Percentiles rank a stretch among this genome's conserved stretches.
phyloP scores from a whole-genome alignment of 1,139 yeast genomes.

The Pichia sp. region DNA sequence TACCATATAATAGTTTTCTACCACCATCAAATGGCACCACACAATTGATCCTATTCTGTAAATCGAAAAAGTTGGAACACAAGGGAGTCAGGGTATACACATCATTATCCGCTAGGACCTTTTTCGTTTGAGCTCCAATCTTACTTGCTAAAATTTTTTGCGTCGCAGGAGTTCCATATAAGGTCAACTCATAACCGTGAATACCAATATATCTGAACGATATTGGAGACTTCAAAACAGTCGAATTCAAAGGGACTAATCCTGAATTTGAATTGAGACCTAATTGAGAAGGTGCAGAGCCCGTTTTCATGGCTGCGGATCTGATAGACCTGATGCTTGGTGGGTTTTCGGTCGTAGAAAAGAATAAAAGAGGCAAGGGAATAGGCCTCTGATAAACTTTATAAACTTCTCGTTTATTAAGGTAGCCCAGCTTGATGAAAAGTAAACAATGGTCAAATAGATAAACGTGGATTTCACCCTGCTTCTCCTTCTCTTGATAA shows the following conservation, averaged over 20 bases:
- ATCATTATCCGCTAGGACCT: conserved; percentile 66
- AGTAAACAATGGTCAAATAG: conserved; percentile 83
- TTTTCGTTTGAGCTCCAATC: conserved; percentile 72
- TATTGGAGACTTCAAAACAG: conserved; percentile 30
- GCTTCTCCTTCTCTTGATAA: conserved; percentile 73
- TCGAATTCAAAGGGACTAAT: conserved; percentile 23
- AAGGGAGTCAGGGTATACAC: conserved; percentile 74
- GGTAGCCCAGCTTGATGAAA: conserved; percentile 80
- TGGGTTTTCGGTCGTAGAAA: conserved; percentile 73
- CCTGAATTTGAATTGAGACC: conserved; percentile 20
- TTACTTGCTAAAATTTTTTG: conserved; percentile 80
- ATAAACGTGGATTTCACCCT: conserved; percentile 71
- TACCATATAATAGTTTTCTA: conserved; percentile 81
- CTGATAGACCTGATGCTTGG: conserved; percentile 54
- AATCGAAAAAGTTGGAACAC: conserved; percentile 68
- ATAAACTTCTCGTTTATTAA: conserved; percentile 85
- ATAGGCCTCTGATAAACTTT: conserved; percentile 92
- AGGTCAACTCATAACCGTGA: conserved; percentile 62
- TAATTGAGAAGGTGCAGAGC: conserved; percentile 28
- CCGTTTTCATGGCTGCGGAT: conserved; percentile 35
- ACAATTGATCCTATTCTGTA: conserved; percentile 77
- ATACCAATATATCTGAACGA: conserved; percentile 54
- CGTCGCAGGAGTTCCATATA: conserved; percentile 63
- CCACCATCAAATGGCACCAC: conserved; percentile 96
- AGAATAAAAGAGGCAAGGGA: conserved; percentile 76